Base-by-base conservation (phyloP, 148 eudicot species). In the Salicornia ramosissima region DNA sequence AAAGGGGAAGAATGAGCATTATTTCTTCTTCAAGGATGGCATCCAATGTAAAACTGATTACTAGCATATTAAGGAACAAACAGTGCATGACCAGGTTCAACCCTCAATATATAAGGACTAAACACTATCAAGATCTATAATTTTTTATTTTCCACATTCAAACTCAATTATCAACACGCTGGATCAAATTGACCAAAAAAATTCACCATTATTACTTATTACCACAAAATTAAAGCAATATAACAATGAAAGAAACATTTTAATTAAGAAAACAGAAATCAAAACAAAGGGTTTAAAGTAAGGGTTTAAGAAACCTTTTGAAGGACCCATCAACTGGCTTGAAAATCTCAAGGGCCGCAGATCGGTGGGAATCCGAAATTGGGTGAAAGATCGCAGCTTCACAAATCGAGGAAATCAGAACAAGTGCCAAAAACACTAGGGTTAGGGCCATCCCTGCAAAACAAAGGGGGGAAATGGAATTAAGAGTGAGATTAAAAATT, bases 331-430 rank as follows among this genome's bases (percentile, higher is more conserved):
- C 90, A 36, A 75, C 59, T 1, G 90, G 79, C 25, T 80, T 70
- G 69, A 88, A 83, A 42, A 93, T 75, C 80, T 90, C 80, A 24
- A 71, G 33, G 36, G 96, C 96, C 22, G 90, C 92, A 58, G 98
- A 90, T 87, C 95, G 92, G 75, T 93, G 96, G 30, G 86, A 77
- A 52, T 90, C 87, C 2, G 95, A 86, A 72, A 90, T 85, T 71
- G 98, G 98, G 15, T 57, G 65, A 71, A 85, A 80, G 72, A 82
- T 72, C 70, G 88, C 85, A 51, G 87, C 86, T 68, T 86, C 83
- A 60, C 80, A 85, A 68, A 86, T 82, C 80, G 80, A 75, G 10
- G 79, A 71, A 43, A 84, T 33, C 3, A 83, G 25, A 7, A 85
- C 42, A 56, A 88, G 57, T 67, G 75, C 60, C 74, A 88, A 81